phyloP scores from a whole-genome alignment of 148 eudicot species.

The Amaranthus hypochondriacus region DNA sequence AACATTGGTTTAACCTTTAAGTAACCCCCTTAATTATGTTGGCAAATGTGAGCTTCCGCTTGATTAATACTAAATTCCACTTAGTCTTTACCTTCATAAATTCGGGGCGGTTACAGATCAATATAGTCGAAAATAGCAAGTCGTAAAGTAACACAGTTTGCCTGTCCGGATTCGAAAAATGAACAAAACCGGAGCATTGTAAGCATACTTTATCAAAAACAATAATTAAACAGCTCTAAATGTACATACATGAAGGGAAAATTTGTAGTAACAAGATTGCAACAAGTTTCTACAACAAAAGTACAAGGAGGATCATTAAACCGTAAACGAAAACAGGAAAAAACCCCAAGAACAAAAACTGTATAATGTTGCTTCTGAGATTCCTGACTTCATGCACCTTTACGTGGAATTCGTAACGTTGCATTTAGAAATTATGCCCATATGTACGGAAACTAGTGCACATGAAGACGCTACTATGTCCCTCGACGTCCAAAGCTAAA shows the following conservation, averaged over 20 bases:
- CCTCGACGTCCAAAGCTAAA: neutral
- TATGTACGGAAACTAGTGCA: neutral
- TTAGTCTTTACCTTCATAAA: too few relatives aligned
- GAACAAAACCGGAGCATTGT: neutral
- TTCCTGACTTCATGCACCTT: slow-evolving; percentile 2
- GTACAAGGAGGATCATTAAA: neutral
- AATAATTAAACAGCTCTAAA: slow-evolving; percentile 8
- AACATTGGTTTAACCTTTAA: too few relatives aligned
- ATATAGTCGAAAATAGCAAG: too few relatives aligned
- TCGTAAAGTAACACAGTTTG: neutral
- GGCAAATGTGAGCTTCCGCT: too few relatives aligned
- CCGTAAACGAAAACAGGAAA: too few relatives aligned
- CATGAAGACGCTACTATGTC: slow-evolving; percentile 1
- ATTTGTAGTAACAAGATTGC: neutral
- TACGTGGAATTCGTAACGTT: neutral
- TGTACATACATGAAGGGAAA: slow-evolving; percentile 5
- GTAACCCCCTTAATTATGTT: too few relatives aligned
- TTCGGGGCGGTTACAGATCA: too few relatives aligned
- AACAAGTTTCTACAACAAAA: slow-evolving; percentile 10
- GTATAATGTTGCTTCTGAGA: slow-evolving; percentile 1
- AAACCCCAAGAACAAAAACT: neutral
- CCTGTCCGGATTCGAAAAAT: neutral
- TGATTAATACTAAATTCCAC: too few relatives aligned
- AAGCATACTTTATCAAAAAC: neutral
- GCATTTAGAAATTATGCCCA: neutral